phyloP scores from a whole-genome alignment of 1,284 basidiomycete species.

The Boletus semigastroideus region DNA sequence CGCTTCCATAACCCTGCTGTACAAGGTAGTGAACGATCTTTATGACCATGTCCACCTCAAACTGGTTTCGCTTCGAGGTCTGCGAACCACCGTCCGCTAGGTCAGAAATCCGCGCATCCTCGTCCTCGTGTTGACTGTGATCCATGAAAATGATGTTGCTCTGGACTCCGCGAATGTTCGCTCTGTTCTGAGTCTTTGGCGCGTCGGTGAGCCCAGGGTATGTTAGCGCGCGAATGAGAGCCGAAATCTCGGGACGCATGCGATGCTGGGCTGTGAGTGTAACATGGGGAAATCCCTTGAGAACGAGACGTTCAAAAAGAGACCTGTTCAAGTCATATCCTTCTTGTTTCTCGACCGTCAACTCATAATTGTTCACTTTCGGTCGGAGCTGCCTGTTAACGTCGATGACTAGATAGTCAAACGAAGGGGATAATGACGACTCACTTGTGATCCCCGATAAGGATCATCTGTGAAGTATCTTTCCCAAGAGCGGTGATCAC shows the following conservation, averaged over 20 bases:
- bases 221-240: slow-evolving; percentile 56
- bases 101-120: slow-evolving; percentile 41
- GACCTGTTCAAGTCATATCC: slow-evolving; percentile 64
- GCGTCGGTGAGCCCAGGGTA: slow-evolving; percentile 65
- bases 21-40: slow-evolving; percentile 63
- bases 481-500: slow-evolving; percentile 53
- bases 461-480: slow-evolving; percentile 50
- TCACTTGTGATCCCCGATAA: slow-evolving; percentile 72
- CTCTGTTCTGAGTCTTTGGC: slow-evolving; percentile 45
- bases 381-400: slow-evolving; percentile 59
- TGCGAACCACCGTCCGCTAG: slow-evolving; percentile 43
- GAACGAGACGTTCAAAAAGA: slow-evolving; percentile 63
- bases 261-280: slow-evolving; percentile 58
- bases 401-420: neutral
- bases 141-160: slow-evolving; percentile 62
- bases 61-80: slow-evolving; percentile 59
- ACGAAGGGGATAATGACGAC: slow-evolving; percentile 16
- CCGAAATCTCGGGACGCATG: slow-evolving; percentile 71
- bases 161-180: slow-evolving; percentile 50
- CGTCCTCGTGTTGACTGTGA: slow-evolving; percentile 54
- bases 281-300: slow-evolving; percentile 57
- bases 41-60: slow-evolving; percentile 59
- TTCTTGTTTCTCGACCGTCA: slow-evolving; percentile 65
- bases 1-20: slow-evolving; percentile 64
- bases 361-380: slow-evolving; percentile 59